phyloP scores from a whole-genome alignment of 805 yeast species.

The Nakazawaea wyomingensis region DNA sequence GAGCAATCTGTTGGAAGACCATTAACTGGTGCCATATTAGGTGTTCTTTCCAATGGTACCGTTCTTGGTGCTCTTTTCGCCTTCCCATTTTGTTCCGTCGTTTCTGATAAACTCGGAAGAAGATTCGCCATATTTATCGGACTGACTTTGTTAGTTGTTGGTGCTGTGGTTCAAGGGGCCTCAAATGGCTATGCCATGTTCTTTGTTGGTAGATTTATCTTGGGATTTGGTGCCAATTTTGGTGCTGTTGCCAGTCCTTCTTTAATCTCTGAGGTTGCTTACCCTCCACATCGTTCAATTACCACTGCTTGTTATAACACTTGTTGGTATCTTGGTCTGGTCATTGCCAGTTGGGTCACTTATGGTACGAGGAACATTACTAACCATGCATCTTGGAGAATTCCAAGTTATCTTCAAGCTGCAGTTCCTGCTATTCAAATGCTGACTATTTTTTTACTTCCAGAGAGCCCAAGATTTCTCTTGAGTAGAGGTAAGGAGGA shows the following conservation, averaged over 20 bases:
- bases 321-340: slow-evolving; percentile 34
- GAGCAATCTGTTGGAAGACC: slow-evolving; percentile 21
- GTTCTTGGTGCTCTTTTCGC: slow-evolving; percentile 32
- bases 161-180: slow-evolving; percentile 48
- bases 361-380: slow-evolving; percentile 32
- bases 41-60: slow-evolving; percentile 32
- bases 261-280: slow-evolving; percentile 45
- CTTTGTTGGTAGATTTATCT: slow-evolving; percentile 38
- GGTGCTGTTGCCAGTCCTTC: slow-evolving; percentile 41
- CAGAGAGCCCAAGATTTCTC: slow-evolving; percentile 42
- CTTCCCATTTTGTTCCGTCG: slow-evolving; percentile 19
- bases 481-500: slow-evolving; percentile 30
- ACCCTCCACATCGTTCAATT: slow-evolving; percentile 39
- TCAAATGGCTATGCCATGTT: slow-evolving; percentile 30
- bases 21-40: slow-evolving; percentile 25
- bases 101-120: slow-evolving; percentile 38
- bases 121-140: slow-evolving; percentile 47
- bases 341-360: slow-evolving; percentile 42
- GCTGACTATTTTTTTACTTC: slow-evolving; percentile 29
- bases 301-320: slow-evolving; percentile 42
- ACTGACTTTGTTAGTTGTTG: slow-evolving; percentile 45
- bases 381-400: slow-evolving; percentile 43
- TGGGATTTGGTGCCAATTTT: slow-evolving; percentile 43
- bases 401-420: slow-evolving; percentile 50
- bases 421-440: slow-evolving; percentile 39